Base-by-base conservation (phyloP, 108 stramenopile genomes). In the Fistulifera pelliculosa region DNA sequence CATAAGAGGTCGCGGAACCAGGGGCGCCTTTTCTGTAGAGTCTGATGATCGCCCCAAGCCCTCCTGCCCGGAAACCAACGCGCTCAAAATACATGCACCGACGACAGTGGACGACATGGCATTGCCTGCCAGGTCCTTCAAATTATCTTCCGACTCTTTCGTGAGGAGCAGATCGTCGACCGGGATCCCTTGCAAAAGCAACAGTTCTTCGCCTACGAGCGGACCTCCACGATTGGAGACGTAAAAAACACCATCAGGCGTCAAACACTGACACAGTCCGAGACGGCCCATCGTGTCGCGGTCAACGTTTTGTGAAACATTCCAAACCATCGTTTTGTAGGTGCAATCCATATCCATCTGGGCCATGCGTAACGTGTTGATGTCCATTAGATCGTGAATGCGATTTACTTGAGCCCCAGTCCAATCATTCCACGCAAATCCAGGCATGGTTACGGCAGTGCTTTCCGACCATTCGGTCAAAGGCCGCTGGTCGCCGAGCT, bases 301-400 rank as follows among this genome's bases (percentile, higher is more conserved):
- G 38, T 70, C 69, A 8, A 66, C 68, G 54, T 75, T 75, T 54
- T 75, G 74, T 13, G 60, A 62, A 16, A 75, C 26, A 57, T 75
- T 70, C 74, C 74, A 75, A n/a, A 70, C 65, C 60, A 71, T 66
- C 13, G 74, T 70, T 62, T 70, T 70, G 69, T 70, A 66, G 27
- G 52, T 57, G 12, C 35, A 24, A 49, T 75, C 73, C 15, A 55
- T 54, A 17, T 47, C 53, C 13, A 28, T 16, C 47, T 56, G 49
- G 17, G 64, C 64, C 22, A 74, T 49, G 44, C 73, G 63, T 13
- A 74, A 49, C 41, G 68, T 61, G 55, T 74, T 65, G 64, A 74
- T 69, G 47, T 74, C 73, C 44, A 69, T 62, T 19, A 65, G 38
- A 50, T 74, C 73, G 39, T 65, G 68, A 23, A 74, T 61, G 8